Percentiles rank a stretch among this genome's conserved stretches.
These are phyloP conservation scores for Pythium brassicae DNA, from an alignment of 352 stramenopile genomes.

Conservation along the genomic window DNA sequence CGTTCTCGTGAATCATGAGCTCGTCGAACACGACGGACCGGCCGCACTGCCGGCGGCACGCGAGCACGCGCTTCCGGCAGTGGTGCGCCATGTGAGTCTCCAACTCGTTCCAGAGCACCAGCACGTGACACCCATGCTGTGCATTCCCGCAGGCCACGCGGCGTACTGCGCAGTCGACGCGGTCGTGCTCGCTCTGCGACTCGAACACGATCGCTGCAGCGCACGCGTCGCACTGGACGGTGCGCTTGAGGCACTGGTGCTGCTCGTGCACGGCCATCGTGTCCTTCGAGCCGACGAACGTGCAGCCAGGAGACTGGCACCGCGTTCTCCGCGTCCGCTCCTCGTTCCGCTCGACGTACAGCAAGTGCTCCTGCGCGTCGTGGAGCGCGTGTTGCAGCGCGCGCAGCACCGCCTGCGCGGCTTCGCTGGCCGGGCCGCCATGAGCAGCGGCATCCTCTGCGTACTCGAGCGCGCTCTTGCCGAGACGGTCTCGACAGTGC, in stretches of 20 bases:
- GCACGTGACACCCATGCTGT: constrained; percentile 42
- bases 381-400: constrained; percentile 31
- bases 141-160: constrained; percentile 46
- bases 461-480: constrained; percentile 29
- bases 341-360: constrained; percentile 47
- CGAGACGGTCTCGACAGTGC: constrained; percentile 21
- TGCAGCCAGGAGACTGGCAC: constrained; percentile 45
- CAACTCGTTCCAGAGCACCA: constrained; percentile 29
- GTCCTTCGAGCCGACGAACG: constrained; percentile 46
- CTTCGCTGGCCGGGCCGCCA: neutral
- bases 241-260: constrained; percentile 48
- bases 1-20: constrained; percentile 44
- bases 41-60: constrained; percentile 51
- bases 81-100: constrained; percentile 38
- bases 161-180: constrained; percentile 26
- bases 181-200: constrained; percentile 27
- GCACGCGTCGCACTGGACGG: constrained; percentile 53
- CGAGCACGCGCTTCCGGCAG: constrained; percentile 49
- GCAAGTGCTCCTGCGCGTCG: constrained; percentile 39
- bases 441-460: constrained; percentile 14
- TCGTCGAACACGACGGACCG: constrained; percentile 34
- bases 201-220: constrained; percentile 28
- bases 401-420: constrained; percentile 19
- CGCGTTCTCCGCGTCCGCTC: constrained; percentile 30
- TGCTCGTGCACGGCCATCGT: constrained; percentile 52